Base-by-base conservation (phyloP, 306 rosid genomes). In the Cyamopsis tetragonoloba region DNA sequence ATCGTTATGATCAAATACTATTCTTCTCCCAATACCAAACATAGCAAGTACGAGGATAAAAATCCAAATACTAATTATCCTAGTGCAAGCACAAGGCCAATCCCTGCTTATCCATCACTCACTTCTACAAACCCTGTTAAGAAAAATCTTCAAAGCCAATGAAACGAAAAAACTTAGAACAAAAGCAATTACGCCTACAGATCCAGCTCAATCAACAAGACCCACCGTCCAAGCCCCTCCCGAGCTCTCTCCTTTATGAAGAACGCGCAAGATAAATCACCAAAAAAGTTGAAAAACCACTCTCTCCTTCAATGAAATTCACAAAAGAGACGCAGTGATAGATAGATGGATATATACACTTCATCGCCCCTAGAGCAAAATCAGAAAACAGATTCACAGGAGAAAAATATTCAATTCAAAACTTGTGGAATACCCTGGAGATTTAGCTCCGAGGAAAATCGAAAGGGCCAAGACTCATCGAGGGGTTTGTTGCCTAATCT, bases 191-290 rank as follows among this genome's bases (percentile, higher is more conserved):
- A 46, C 68, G 73, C 77, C 66, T 74, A 62, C 75, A 59, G 82
- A 88, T 86, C 86, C 83, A 68, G 76, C 81, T 80, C 82, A 76
- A 77, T 74, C 83, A 70, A 75, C 67, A 65, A 74, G 69, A 71
- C 67, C 83, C 63, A 24, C 13, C 54, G 63, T 56, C 48, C 76
- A 47, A 48, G 78, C 64, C 66, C 71, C 67, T 47, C 51, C 74
- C 55, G 54, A 65, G 77, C 53, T 39, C 66, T 82, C 69, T 51
- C 72, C 71, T 71, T 44, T 18, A 3, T 11, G 66, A 70, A 82
- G 70, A 60, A 35, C 31, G 12, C 55, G 66, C 73, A 50, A 66
- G 7, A 57, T 59, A 30, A 43, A 54, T 59, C 73, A 50, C 71
- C 77, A 59, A 53, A 48, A 39, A 68, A 60, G 46, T 49, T 7